Percentiles rank a stretch among this genome's conserved stretches.
Conservation (phyloP, 2,329 filamentous ascomycete species). For the Fusarium clavum region DNA sequence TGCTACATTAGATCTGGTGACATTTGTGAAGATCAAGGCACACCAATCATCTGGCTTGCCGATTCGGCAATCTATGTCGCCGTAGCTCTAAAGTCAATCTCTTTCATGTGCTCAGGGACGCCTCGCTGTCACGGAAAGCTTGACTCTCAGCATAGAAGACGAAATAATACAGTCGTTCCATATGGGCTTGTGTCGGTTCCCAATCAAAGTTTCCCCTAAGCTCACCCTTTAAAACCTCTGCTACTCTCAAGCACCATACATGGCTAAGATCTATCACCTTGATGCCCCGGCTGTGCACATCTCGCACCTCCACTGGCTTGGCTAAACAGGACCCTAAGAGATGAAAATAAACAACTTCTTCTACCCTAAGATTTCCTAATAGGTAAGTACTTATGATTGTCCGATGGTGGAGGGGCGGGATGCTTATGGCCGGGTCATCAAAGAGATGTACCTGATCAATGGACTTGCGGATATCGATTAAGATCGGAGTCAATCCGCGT, state of each 20-base stretch:
- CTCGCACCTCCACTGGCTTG: not conserved
- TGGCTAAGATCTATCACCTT: not conserved
- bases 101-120: not conserved
- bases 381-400: not conserved
- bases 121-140: not conserved
- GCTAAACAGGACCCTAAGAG: not conserved
- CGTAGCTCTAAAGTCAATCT: slow-evolving; percentile 1
- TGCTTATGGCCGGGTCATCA: not conserved
- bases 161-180: not conserved
- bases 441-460: not conserved
- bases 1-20: not conserved
- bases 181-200: not conserved
- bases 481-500: not conserved
- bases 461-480: not conserved
- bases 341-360: not conserved
- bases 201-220: not conserved
- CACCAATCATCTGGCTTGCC: slow-evolving; percentile 8
- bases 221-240: not conserved
- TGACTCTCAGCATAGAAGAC: not conserved
- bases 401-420: not conserved
- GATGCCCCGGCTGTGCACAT: not conserved
- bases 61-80: slow-evolving; percentile 13
- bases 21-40: not conserved
- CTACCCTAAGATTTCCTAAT: not conserved
- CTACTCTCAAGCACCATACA: not conserved